Base-by-base conservation (phyloP, 2,329 filamentous ascomycete species). In the Colletotrichum gloeosporioides region DNA sequence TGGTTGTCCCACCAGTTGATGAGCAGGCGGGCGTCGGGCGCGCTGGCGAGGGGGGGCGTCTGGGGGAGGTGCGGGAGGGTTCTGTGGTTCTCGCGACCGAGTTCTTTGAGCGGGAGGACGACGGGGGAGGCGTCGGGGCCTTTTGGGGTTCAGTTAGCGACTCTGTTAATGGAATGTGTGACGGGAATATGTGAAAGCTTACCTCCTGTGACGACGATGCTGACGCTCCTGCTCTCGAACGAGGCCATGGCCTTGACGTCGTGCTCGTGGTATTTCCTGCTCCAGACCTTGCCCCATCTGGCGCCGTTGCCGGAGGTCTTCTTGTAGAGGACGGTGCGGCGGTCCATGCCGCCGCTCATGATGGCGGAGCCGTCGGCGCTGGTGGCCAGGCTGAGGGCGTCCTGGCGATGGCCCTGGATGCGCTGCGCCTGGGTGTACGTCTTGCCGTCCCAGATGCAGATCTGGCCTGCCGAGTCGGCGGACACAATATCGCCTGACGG, bases 211-310 rank as follows among this genome's bases (percentile, higher is more conserved):
- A 98, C 95, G 13, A 98, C 89, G 71, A 99, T 92, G 81, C 95
- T 99, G 82, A 98, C 91, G 66, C 92, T 92, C 67, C 91, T 93
- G 69, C 93, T 93, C 84, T 99, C 97, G 78, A 96, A 99, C 0
- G 95, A 93, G 39, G 96, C 95, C 92, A 99, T 95, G 2, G 95
- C 92, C 87, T 99, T 99, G 81, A 99, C 96, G 86, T 99, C 97
- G 84, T 99, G 96, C 62, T 94, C 92, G 82, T 99, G 97, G 82
- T 96, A 96, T 82, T 95, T 91, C 79, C 95, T 91, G 82, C 98
- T 95, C 84, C 92, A 94, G n/a, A 95, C 90, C 84, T 97, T 96
- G 75, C 91, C 91, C 97, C 97, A 99, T 82, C 93, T 91, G 69
- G 89, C 88, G 75, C 89, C 90, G 27, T 91, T 88, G 62, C 90